Evolutionary conservation across 2,329 filamentous ascomycete genomes (phyloP).

Genomic region (Fusarium lateritium): DNA sequence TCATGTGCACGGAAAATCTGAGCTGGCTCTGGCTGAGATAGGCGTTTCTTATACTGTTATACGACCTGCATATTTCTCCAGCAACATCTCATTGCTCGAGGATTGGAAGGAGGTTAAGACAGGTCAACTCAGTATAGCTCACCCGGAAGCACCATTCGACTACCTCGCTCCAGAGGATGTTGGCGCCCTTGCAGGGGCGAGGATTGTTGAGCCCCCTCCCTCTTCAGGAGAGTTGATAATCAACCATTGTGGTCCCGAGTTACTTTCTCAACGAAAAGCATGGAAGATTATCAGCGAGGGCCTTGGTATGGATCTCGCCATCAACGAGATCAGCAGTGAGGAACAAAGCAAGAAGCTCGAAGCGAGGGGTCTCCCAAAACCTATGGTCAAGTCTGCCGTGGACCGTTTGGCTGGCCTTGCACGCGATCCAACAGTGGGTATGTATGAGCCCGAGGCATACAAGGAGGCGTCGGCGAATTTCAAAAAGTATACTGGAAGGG

Average conservation of each 20-base stretch:
- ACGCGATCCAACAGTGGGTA: neutral
- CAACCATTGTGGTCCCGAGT: slow-evolving; percentile 16
- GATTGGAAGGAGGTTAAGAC: slow-evolving; percentile 13
- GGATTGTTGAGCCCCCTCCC: neutral
- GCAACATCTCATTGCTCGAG: slow-evolving; percentile 12
- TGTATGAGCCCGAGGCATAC: neutral
- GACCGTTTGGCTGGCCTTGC: neutral
- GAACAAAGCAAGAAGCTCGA: slow-evolving; percentile 2
- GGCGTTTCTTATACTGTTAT: slow-evolving; percentile 1
- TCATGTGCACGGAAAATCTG: slow-evolving; percentile 15
- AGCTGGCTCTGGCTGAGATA: slow-evolving; percentile 14
- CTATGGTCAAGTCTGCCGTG: slow-evolving; percentile 7
- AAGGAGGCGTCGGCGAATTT: slow-evolving; percentile 14
- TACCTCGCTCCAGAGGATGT: slow-evolving; percentile 33
- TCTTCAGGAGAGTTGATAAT: neutral
- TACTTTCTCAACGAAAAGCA: slow-evolving; percentile 3
- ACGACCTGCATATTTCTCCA: slow-evolving; percentile 23
- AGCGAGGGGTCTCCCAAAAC: neutral
- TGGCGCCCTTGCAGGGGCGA: slow-evolving; percentile 9
- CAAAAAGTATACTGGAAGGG: slow-evolving; percentile 18
- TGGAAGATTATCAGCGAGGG: slow-evolving; percentile 12
- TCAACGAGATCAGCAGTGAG: slow-evolving; percentile 11
- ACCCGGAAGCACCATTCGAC: slow-evolving; percentile 9
- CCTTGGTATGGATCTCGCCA: neutral
- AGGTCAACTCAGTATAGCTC: neutral